Conservation (phyloP, 257 asterid species). For the Eucommia ulmoides region DNA sequence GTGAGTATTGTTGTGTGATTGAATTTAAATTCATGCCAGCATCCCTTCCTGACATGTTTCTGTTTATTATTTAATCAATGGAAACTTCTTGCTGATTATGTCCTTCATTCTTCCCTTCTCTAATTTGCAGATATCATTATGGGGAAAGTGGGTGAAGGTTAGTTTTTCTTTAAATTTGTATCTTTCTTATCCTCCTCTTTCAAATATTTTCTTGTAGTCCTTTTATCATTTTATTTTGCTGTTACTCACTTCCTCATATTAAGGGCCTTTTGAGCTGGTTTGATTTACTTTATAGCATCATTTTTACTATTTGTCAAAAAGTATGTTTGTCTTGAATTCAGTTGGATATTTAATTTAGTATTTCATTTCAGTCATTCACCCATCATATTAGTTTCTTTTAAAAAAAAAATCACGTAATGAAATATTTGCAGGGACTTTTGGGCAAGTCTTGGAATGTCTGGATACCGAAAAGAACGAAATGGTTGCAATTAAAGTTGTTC, state of each 20-base stretch:
- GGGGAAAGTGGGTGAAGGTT: slow-evolving; percentile 89
- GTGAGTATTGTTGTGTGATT: slow-evolving; percentile 44
- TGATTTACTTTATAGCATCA: not conserved
- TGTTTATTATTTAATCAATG: too few species aligned
- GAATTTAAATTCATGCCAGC: too few species aligned
- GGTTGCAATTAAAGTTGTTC: slow-evolving; percentile 71
- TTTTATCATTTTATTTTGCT: not conserved
- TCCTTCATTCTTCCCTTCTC: too few species aligned
- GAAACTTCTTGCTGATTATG: too few species aligned
- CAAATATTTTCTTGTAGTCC: not conserved
- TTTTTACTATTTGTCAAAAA: not conserved
- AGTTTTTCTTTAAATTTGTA: slow-evolving; percentile 9
- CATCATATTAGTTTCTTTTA: too few species aligned
- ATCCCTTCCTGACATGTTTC: too few species aligned
- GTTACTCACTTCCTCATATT: not conserved
- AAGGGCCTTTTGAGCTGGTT: not conserved
- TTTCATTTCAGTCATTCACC: too few species aligned
- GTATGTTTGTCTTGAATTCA: too few species aligned
- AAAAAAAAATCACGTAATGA: too few species aligned
- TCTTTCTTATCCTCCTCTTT: not conserved
- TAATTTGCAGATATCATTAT: slow-evolving; percentile 83
- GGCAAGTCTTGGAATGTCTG: slow-evolving; percentile 69
- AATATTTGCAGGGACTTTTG: slow-evolving; percentile 56
- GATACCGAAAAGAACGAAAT: slow-evolving; percentile 69
- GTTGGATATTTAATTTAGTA: too few species aligned